Evolutionary conservation across 139 green algal species (phyloP).

Genomic region (Tetraselmis striata): DNA sequence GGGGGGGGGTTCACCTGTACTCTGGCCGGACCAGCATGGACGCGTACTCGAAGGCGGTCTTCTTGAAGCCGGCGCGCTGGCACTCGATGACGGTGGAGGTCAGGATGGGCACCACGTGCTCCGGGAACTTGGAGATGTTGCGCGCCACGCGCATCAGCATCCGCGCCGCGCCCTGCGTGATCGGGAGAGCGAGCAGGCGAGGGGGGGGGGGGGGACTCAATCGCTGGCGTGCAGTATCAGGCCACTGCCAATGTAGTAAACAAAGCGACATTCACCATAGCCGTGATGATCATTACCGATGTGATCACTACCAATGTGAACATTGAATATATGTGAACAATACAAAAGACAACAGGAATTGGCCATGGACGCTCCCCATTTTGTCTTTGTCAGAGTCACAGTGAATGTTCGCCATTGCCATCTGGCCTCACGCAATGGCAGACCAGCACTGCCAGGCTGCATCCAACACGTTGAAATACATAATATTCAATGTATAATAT

Average conservation of each 20-base stretch:
- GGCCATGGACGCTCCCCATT: no score
- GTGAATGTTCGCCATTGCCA: no score
- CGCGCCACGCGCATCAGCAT: constrained; percentile 67
- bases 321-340: no score
- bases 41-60: constrained; percentile 67
- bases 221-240: background rate
- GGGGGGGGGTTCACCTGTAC: constrained; percentile 39
- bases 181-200: background rate
- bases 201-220: background rate
- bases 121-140: constrained; percentile 55
- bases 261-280: background rate
- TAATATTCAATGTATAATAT: no score
- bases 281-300: no score
- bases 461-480: no score
- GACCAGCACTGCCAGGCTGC: no score
- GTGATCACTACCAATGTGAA: no score
- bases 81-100: constrained; percentile 83
- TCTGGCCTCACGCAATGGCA: no score
- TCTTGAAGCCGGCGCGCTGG: constrained; percentile 63
- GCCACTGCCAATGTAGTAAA: background rate
- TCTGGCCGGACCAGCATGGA: constrained; percentile 68
- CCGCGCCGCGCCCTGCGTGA: constrained; percentile 47
- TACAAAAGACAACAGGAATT: no score
- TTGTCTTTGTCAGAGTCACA: no score
- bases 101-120: constrained; percentile 78